phyloP scores from a whole-genome alignment of 352 stramenopile species.

The Aphanomyces astaci region DNA sequence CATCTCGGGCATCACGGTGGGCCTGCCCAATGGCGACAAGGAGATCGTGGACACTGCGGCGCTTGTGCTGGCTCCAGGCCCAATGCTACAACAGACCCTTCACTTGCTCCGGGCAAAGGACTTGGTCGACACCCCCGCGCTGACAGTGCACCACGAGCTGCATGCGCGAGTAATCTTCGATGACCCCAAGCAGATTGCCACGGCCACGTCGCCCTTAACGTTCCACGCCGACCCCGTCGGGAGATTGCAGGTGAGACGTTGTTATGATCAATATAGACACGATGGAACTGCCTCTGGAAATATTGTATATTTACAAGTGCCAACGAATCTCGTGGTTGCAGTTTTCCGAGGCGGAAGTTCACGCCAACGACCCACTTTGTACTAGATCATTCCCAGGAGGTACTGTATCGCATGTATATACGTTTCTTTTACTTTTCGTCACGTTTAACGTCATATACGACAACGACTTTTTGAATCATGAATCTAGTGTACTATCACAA shows the following conservation, averaged over 20 bases:
- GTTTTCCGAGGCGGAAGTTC: conserved; percentile 46
- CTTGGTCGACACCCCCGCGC: conserved; percentile 39
- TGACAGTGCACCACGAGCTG: conserved; percentile 67
- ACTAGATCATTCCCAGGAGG: conserved; percentile 49
- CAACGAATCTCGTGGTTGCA: too few relatives aligned
- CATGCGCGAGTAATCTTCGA: conserved; percentile 61
- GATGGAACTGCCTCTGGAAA: too few relatives aligned
- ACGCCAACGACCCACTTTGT: conserved; percentile 37
- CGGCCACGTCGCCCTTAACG: conserved; percentile 49
- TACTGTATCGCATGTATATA: neutral
- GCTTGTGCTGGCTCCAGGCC: conserved; percentile 62
- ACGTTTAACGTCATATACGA: too few relatives aligned
- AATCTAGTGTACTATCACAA: too few relatives aligned
- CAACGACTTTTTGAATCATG: too few relatives aligned
- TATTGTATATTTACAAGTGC: too few relatives aligned
- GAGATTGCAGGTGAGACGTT: conserved; percentile 39
- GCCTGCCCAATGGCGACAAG: conserved; percentile 39
- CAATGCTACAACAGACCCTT: conserved; percentile 58
- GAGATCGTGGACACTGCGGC: conserved; percentile 52
- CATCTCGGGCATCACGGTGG: conserved; percentile 50
- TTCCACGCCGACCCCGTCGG: conserved; percentile 68
- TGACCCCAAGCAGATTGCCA: conserved; percentile 46
- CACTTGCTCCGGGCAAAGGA: conserved; percentile 44
- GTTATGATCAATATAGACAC: too few relatives aligned
- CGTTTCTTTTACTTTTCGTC: too few relatives aligned